phyloP scores from a whole-genome alignment of 441 rosid species.

The Croton setiger region DNA sequence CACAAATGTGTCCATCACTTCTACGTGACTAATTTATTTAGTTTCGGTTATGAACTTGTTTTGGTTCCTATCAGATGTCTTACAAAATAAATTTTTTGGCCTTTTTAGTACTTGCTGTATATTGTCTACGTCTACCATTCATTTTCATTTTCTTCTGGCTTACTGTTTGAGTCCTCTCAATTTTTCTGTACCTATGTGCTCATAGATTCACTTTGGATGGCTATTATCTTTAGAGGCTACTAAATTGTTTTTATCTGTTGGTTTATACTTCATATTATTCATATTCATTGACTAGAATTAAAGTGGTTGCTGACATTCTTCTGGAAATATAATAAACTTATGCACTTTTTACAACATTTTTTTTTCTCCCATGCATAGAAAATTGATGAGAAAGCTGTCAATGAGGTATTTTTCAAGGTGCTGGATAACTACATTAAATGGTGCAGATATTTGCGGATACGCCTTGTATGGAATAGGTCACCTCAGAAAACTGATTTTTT shows the following conservation, averaged over 20 bases:
- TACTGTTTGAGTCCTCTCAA: background rate
- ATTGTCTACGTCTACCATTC: background rate
- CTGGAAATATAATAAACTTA: constrained; percentile 1
- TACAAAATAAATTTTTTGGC: background rate
- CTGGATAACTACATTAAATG: constrained; percentile 96
- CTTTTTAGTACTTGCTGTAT: background rate
- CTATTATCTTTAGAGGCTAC: background rate
- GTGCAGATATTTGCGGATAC: constrained; percentile 91
- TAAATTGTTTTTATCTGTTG: background rate
- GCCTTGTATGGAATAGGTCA: constrained; percentile 86
- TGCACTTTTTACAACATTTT: background rate
- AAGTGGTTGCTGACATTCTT: constrained; percentile 9
- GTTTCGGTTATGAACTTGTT: background rate
- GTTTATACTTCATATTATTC: constrained; percentile 1
- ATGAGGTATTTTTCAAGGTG: constrained; percentile 88
- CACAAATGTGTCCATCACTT: background rate
- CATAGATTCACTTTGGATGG: background rate
- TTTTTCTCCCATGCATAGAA: constrained; percentile 44
- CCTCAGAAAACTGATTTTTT: constrained; percentile 24
- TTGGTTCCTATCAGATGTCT: background rate
- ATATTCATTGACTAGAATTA: constrained; percentile 11
- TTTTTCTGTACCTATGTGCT: background rate
- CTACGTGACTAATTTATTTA: background rate
- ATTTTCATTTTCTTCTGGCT: background rate
- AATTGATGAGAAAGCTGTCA: constrained; percentile 94